Evolutionary conservation across 73 alveolate genomes (phyloP).

Genomic region (Paramecium octaurelia): DNA sequence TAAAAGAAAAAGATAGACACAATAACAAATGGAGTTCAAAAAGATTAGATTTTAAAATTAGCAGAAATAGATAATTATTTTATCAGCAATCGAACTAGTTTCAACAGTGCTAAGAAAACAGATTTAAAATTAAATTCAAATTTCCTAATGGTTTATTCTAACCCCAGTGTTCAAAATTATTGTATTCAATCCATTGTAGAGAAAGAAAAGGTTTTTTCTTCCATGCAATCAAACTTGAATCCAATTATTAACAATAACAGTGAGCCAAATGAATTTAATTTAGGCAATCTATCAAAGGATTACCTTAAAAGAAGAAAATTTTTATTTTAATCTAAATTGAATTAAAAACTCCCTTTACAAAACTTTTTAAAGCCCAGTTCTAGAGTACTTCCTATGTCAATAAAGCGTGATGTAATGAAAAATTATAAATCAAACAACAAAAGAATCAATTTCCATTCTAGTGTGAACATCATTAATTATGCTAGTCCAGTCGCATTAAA

Average conservation of each 20-base stretch:
- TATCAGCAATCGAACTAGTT: neutral
- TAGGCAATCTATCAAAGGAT: neutral
- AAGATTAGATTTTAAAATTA: neutral
- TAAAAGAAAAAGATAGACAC: neutral
- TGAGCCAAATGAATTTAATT: neutral
- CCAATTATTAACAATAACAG: neutral
- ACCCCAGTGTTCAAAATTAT: slow-evolving; percentile 12
- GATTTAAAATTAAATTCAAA: neutral
- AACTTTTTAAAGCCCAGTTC: neutral
- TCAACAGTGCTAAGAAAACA: neutral
- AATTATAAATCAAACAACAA: neutral
- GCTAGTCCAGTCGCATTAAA: neutral
- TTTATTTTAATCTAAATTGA: slow-evolving; percentile 24
- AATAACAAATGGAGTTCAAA: neutral
- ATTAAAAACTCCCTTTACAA: neutral
- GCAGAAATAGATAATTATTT: neutral
- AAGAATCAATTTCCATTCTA: neutral
- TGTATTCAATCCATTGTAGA: slow-evolving; percentile 8
- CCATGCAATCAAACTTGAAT: neutral
- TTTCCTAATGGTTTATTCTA: neutral
- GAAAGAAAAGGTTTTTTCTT: neutral
- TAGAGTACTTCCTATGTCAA: neutral
- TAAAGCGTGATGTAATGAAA: neutral
- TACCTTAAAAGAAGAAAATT: neutral
- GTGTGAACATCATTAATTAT: neutral